A percentile compares a stretch with the other conserved stretches of the same genome.
Conservation (phyloP, 208 protist genomes). For the Leishmania arabica region DNA sequence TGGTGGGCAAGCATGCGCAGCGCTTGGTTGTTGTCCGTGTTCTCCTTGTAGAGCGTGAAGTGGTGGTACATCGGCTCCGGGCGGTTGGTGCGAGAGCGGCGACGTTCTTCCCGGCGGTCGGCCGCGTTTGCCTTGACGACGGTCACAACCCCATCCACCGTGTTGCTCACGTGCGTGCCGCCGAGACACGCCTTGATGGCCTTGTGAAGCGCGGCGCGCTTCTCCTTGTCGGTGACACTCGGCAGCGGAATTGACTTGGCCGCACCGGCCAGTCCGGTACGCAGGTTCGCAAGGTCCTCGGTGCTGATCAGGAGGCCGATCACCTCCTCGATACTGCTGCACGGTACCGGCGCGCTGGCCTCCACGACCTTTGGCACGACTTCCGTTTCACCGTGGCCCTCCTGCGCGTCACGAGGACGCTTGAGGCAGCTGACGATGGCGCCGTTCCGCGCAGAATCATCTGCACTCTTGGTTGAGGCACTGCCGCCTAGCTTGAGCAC, state of each 20-base stretch:
- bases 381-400: background rate
- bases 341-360: background rate
- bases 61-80: conserved; percentile 64
- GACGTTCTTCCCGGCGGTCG: conserved; percentile 58
- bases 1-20: conserved; percentile 66
- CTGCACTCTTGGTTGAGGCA: background rate
- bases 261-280: conserved; percentile 35
- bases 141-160: conserved; percentile 52
- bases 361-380: background rate
- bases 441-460: background rate
- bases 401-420: conserved; percentile 11
- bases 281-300: conserved; percentile 52
- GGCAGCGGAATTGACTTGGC: conserved; percentile 33
- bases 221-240: conserved; percentile 56
- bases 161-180: conserved; percentile 67
- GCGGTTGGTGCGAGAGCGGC: conserved; percentile 40
- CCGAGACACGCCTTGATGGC: conserved; percentile 63
- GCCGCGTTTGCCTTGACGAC: conserved; percentile 64
- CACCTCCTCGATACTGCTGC: conserved; percentile 9
- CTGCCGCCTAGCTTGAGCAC: conserved; percentile 41
- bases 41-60: conserved; percentile 96
- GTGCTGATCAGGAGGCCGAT: conserved; percentile 38
- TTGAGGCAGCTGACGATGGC: background rate
- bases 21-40: conserved; percentile 87
- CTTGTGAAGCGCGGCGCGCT: conserved; percentile 59